Evolutionary conservation across 352 stramenopile genomes (phyloP).

Genomic region (Globisporangium ultimum): DNA sequence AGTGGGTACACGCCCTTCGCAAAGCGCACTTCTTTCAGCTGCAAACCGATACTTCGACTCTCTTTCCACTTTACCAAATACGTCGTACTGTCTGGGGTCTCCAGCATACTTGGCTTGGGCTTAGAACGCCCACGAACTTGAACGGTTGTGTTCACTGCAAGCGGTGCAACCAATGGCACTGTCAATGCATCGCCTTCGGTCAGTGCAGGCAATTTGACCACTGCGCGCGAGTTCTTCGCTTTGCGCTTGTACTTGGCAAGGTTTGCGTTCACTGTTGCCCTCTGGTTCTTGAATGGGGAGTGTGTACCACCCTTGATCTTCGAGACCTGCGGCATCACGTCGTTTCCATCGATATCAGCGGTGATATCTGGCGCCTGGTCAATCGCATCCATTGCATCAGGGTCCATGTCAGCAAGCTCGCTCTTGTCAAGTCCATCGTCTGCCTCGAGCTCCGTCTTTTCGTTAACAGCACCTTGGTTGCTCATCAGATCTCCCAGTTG

Average conservation of each 20-base stretch:
- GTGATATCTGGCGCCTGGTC: constrained; percentile 44
- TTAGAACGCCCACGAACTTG: constrained; percentile 78
- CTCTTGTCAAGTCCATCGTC: constrained; percentile 2
- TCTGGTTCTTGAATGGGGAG: constrained; percentile 27
- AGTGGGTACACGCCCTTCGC: constrained; percentile 77
- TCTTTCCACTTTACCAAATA: constrained; percentile 90
- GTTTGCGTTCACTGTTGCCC: constrained; percentile 49
- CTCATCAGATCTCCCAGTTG: neutral
- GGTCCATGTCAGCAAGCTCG: constrained; percentile 9
- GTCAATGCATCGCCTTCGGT: constrained; percentile 59
- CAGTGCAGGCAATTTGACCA: constrained; percentile 65
- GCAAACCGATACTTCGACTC: constrained; percentile 78
- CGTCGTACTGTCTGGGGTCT: constrained; percentile 79
- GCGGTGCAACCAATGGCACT: constrained; percentile 73
- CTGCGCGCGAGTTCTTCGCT: constrained; percentile 54
- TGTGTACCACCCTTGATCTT: constrained; percentile 32
- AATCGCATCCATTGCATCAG: constrained; percentile 31
- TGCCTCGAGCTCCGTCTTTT: neutral
- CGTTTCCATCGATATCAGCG: constrained; percentile 46
- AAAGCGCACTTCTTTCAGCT: constrained; percentile 78
- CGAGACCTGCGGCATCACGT: constrained; percentile 45
- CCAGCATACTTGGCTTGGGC: constrained; percentile 68
- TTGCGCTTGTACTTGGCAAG: constrained; percentile 78
- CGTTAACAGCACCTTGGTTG: neutral
- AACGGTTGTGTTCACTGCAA: constrained; percentile 80